Base-by-base conservation (phyloP, 2,329 filamentous ascomycete genomes). In the Ceratocystis alfenasii region DNA sequence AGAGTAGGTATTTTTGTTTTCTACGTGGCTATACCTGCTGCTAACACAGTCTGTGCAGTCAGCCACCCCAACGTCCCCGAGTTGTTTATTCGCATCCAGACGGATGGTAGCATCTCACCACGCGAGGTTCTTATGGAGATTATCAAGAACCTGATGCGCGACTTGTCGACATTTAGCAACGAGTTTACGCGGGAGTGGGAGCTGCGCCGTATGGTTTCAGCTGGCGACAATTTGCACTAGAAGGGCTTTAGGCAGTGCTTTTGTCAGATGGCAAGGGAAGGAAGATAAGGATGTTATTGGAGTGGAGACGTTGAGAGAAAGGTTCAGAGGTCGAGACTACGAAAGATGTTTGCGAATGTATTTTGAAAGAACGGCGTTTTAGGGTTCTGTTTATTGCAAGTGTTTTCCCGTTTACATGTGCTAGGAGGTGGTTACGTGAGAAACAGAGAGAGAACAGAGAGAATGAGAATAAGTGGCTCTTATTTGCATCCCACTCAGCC, bases 171-270 rank as follows among this genome's bases (percentile, higher is more conserved):
- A 69, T 79, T 99, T 67, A 88, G 88, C 69, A 85, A 89, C 69
- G 90, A 95, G 73, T 96, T 97, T 75, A 95, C 89, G 22, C 91
- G 93, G 73, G 93, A 97, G 76, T 94, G 86, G 77, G 90, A 95
- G 76, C 78, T 95, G 71, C 86, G 90, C 72, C 92, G 91, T 77
- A 93, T 95, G 82, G 89, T 87, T 68, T 83, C 83, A 57, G 84
- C 83, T 25, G 83, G 83, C 63, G 83, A 86, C 69, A 79, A 63
- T 41, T 36, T 68, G 46, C 61, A 67, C 41, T 67, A 64, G 63
- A 45, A 5, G 41, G 12, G n/a, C 12, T 17, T 20, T n/a, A 20
- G 10, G 46, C 17, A 12, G 22, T 53, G 48, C 3, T 53, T 25
- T 25, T 15, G 36, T 41, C 10, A 15, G 36, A 28, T 25, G 48